phyloP scores from a whole-genome alignment of 805 yeast species.

The Wickerhamomyces ciferrii region DNA sequence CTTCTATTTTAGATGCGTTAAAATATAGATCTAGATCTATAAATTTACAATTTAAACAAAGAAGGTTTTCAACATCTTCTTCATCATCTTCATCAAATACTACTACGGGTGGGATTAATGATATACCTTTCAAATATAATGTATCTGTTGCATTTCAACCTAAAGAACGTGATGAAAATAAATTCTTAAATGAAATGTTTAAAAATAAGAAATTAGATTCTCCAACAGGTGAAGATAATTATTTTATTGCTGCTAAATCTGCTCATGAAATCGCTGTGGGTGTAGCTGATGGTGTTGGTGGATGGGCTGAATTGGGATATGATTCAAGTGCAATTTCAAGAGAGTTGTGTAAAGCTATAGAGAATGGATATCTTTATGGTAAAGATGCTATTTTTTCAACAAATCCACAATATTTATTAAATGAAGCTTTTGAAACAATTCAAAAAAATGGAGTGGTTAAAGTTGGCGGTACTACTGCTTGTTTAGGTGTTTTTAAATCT shows the following conservation, averaged over 20 bases:
- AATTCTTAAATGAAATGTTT: constrained; percentile 27
- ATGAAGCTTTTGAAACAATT: constrained; percentile 50
- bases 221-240: constrained; percentile 77
- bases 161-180: constrained; percentile 55
- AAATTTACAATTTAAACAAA: background rate
- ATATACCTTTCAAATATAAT: constrained; percentile 35
- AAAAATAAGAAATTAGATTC: constrained; percentile 36
- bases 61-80: constrained; percentile 10
- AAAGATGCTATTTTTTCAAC: constrained; percentile 5
- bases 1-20: constrained; percentile 7
- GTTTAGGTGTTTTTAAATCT: constrained; percentile 67
- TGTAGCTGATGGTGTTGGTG: constrained; percentile 96
- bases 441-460: constrained; percentile 52
- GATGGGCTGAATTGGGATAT: constrained; percentile 90
- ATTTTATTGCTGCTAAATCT: constrained; percentile 38
- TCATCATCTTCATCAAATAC: constrained; percentile 10
- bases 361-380: constrained; percentile 20
- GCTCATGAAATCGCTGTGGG: constrained; percentile 50
- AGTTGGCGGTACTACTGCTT: constrained; percentile 94
- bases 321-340: constrained; percentile 86
- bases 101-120: constrained; percentile 7
- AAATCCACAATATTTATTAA: constrained; percentile 38
- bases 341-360: constrained; percentile 61
- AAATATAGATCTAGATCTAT: background rate
- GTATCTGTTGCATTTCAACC: constrained; percentile 72